Conservation (phyloP, 257 asterid species). For the Jacaranda copaia region DNA sequence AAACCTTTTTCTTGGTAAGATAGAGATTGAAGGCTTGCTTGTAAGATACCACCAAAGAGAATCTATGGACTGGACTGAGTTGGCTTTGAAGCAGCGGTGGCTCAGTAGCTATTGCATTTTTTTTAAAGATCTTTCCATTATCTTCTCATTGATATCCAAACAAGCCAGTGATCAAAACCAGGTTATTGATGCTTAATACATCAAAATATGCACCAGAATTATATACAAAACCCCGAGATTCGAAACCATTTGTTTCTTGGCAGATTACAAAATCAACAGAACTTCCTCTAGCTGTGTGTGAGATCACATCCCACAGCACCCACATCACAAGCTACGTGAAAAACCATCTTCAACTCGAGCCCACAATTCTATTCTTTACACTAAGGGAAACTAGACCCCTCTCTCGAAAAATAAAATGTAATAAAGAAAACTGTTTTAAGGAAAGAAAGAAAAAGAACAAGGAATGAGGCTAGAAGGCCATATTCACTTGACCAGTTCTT, state of each 20-base stretch:
- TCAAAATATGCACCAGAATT: slow-evolving; percentile 31
- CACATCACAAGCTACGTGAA: slow-evolving; percentile 14
- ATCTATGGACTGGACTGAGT: too few relatives aligned
- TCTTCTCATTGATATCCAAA: background rate
- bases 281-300: too few relatives aligned
- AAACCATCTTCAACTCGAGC: slow-evolving; percentile 35
- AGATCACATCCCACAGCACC: too few relatives aligned
- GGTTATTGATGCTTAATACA: background rate
- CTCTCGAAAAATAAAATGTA: background rate
- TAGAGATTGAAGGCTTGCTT: too few relatives aligned
- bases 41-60: too few relatives aligned
- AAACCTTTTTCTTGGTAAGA: too few relatives aligned
- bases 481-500: slow-evolving; percentile 76
- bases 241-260: slow-evolving; percentile 23
- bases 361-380: slow-evolving; percentile 43
- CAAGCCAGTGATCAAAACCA: background rate
- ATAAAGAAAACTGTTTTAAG: background rate
- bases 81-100: too few relatives aligned
- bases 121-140: too few relatives aligned
- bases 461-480: slow-evolving; percentile 25
- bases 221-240: slow-evolving; percentile 33
- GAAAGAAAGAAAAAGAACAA: background rate
- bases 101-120: too few relatives aligned
- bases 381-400: slow-evolving; percentile 38
- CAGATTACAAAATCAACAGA: slow-evolving; percentile 33